These are phyloP conservation scores for Drosera spatulata DNA, from an alignment of 179 eudicot species.

Conservation along the genomic window DNA sequence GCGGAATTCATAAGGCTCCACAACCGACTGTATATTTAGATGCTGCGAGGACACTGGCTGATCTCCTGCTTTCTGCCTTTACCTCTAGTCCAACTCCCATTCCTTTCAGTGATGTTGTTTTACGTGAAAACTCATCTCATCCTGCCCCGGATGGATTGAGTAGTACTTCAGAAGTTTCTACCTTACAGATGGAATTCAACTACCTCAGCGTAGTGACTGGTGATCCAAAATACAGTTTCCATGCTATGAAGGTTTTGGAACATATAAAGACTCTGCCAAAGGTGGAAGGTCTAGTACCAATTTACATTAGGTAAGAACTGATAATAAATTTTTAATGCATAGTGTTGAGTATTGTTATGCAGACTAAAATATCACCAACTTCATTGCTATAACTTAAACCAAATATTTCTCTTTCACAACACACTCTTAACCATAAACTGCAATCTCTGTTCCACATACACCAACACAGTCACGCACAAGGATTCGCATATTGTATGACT, in stretches of 20 bases:
- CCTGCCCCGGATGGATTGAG: conserved; percentile 88
- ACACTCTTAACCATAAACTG: too few species aligned
- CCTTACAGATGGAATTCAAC: conserved; percentile 87
- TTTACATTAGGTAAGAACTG: conserved; percentile 64
- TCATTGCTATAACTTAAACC: too few species aligned
- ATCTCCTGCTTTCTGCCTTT: conserved; percentile 74
- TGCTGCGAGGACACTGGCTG: conserved; percentile 74
- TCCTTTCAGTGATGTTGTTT: conserved; percentile 86
- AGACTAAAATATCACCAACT: too few species aligned
- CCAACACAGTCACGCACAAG: too few species aligned
- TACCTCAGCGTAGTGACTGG: conserved; percentile 83
- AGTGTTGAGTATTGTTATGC: too few species aligned
- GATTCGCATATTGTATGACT: too few species aligned
- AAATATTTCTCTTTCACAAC: too few species aligned
- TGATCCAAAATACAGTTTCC: conserved; percentile 63
- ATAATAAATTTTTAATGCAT: too few species aligned
- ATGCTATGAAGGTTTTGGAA: conserved; percentile 91
- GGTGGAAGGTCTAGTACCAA: conserved; percentile 91
- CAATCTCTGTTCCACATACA: too few species aligned
- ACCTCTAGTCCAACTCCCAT: conserved; percentile 81
- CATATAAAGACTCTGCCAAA: conserved; percentile 77
- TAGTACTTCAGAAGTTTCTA: conserved; percentile 94
- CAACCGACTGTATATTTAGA: conserved; percentile 68
- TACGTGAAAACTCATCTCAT: conserved; percentile 60
- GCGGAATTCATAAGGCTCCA: conserved; percentile 40